Percentiles rank a stretch among this genome's conserved stretches.
These are phyloP conservation scores for Pseudogymnoascus sp. DNA, from an alignment of 2,329 filamentous ascomycete species.

Conservation along the genomic window DNA sequence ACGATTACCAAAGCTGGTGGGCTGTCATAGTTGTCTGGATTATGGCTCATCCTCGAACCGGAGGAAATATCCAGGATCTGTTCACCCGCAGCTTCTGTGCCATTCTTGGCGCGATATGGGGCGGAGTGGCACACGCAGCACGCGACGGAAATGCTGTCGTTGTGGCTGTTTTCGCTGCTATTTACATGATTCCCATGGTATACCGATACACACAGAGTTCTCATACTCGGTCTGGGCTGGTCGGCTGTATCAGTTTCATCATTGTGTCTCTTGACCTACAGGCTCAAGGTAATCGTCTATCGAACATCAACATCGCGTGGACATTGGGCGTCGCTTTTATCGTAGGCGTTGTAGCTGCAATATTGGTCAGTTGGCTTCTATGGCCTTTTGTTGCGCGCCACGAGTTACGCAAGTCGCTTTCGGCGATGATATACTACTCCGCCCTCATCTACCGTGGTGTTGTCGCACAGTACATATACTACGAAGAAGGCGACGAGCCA, in stretches of 20 bases:
- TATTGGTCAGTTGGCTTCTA: constrained; percentile 50
- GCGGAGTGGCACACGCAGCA: constrained; percentile 42
- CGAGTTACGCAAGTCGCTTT: constrained; percentile 46
- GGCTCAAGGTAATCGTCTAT: constrained; percentile 19
- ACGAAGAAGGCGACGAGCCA: constrained; percentile 45
- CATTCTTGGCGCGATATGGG: constrained; percentile 47
- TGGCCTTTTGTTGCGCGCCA: constrained; percentile 55
- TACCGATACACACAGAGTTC: constrained; percentile 47
- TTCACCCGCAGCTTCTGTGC: constrained; percentile 42
- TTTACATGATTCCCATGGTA: constrained; percentile 53
- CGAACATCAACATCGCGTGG: constrained; percentile 35
- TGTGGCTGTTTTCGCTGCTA: constrained; percentile 44
- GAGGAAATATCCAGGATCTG: constrained; percentile 50
- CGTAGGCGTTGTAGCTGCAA: constrained; percentile 43
- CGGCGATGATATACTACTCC: constrained; percentile 49
- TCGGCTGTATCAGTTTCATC: constrained; percentile 49
- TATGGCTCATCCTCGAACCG: constrained; percentile 43
- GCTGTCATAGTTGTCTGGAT: constrained; percentile 49
- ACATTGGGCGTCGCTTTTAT: constrained; percentile 43
- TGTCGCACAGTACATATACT: constrained; percentile 51
- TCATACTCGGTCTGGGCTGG: constrained; percentile 49
- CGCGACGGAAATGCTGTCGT: constrained; percentile 46
- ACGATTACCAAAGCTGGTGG: constrained; percentile 50
- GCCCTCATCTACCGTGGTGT: constrained; percentile 47
- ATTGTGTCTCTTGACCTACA: constrained; percentile 40